These are phyloP conservation scores for Macrophomina tecta DNA, from an alignment of 2,329 filamentous ascomycete genomes.

Conservation along the genomic window DNA sequence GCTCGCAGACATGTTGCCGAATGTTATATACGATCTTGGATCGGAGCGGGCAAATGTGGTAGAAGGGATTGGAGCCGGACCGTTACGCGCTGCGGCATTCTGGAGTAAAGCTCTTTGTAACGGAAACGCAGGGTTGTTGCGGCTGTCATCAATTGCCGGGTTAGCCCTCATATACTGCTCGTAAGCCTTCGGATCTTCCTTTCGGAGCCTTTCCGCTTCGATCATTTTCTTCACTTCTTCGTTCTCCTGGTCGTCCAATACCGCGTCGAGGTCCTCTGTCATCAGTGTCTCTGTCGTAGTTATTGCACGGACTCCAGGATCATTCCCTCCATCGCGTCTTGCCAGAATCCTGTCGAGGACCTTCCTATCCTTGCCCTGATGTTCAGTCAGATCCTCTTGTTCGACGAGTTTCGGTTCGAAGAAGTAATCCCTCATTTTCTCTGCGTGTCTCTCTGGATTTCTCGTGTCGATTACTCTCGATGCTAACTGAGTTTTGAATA, in stretches of 20 bases:
- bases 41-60: background rate
- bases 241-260: slow-evolving; percentile 67
- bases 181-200: slow-evolving; percentile 4
- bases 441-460: slow-evolving; percentile 72
- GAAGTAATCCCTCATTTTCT: slow-evolving; percentile 60
- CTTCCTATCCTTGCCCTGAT: slow-evolving; percentile 63
- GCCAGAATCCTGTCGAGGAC: slow-evolving; percentile 69
- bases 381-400: slow-evolving; percentile 59
- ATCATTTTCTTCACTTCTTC: slow-evolving; percentile 55
- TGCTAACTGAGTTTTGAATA: slow-evolving; percentile 84
- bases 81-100: background rate
- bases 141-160: slow-evolving; percentile 7
- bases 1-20: background rate
- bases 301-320: slow-evolving; percentile 60
- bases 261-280: slow-evolving; percentile 63
- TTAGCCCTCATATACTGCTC: slow-evolving; percentile 9
- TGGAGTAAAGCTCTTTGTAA: slow-evolving; percentile 1
- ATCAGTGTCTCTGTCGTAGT: slow-evolving; percentile 75
- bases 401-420: slow-evolving; percentile 60
- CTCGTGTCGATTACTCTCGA: slow-evolving; percentile 83
- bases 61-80: background rate
- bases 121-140: background rate
- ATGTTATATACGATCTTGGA: background rate
- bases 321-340: slow-evolving; percentile 49
- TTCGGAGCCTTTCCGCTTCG: slow-evolving; percentile 8